phyloP scores from a whole-genome alignment of 2,329 filamentous ascomycete genomes.

The Beauveria australis region DNA sequence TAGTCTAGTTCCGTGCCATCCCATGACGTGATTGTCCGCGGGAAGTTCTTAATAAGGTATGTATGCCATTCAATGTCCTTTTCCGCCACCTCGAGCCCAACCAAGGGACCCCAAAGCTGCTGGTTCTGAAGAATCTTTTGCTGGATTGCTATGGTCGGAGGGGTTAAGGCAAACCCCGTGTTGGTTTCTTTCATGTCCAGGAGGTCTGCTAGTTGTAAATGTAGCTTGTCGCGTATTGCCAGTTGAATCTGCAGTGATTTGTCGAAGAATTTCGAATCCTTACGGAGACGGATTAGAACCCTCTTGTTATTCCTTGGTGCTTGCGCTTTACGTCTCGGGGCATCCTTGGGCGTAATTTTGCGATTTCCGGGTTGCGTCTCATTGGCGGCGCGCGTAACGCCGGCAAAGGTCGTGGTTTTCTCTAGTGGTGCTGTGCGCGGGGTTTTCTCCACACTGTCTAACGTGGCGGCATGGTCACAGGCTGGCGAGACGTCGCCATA shows the following conservation, averaged over 20 bases:
- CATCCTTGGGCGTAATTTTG: background rate
- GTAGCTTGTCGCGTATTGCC: background rate
- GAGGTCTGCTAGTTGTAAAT: background rate
- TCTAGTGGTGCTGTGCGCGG: background rate
- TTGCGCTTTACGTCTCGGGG: background rate
- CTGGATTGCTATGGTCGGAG: background rate
- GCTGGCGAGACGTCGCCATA: background rate
- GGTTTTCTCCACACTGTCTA: background rate
- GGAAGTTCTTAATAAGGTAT: slow-evolving; percentile 1
- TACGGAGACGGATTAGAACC: background rate
- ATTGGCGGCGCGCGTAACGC: background rate
- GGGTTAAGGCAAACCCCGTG: background rate
- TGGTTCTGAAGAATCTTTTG: background rate
- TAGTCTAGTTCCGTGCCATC: background rate
- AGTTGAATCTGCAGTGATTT: background rate
- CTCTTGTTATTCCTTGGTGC: background rate
- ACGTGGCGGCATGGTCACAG: background rate
- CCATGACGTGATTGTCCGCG: background rate
- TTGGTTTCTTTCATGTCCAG: background rate
- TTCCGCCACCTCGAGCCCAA: background rate
- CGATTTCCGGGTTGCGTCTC: background rate
- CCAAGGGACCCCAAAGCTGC: background rate
- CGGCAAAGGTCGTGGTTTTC: background rate
- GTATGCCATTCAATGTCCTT: slow-evolving; percentile 5
- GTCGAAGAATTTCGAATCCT: background rate